Base-by-base conservation (phyloP, 2,329 filamentous ascomycete genomes). In the Arthrobotrys sphaeroides region DNA sequence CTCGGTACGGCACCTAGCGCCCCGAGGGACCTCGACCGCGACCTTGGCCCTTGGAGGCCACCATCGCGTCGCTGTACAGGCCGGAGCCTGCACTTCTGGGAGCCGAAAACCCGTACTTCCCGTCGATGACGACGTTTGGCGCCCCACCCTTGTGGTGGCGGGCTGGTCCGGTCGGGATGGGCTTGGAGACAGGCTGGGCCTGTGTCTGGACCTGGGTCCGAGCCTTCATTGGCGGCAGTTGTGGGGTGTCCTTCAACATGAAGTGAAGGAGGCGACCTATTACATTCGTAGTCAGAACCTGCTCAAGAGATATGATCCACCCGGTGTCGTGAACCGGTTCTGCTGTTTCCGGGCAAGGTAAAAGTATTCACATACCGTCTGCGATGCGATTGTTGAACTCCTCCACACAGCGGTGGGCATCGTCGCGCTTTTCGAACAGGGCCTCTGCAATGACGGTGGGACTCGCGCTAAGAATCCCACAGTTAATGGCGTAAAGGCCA, bases 361-460 rank as follows among this genome's bases (percentile, higher is more conserved):
- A 13, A 28, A 28, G 33, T 59, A 20, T 57, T 38, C 38, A 83
- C 88, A 78, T 81, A 92, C 91, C 81, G 88, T 92, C 84, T 38
- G 78, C 79, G 13, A 78, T 57, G 53, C 93, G 90, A 81, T 91
- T 89, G 82, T 95, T 90, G 82, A 94, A 94, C 2, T 87, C 91
- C 72, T 87, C 85, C 79, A 94, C 90, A 16, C 93, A 90, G 40
- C 86, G 87, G 79, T 94, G 89, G 2, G 91, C 92, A 40, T 90
- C 90, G 77, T 91, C 88, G 79, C 87, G 89, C 72, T 88, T 89
- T 77, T 89, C 86, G 80, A 94, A 93, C 3, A 90, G 85, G 81
- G 95, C 88, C 83, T 95, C 92, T 20, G 90, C 90, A 80, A 93
- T 89, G 60, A 95, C 88, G 2, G 90, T 89, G 0, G 92, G 92